A percentile compares a stretch with the other conserved stretches of the same genome.
Conservation (phyloP, 2,329 filamentous ascomycete species). For the Verticillium isaacii region DNA sequence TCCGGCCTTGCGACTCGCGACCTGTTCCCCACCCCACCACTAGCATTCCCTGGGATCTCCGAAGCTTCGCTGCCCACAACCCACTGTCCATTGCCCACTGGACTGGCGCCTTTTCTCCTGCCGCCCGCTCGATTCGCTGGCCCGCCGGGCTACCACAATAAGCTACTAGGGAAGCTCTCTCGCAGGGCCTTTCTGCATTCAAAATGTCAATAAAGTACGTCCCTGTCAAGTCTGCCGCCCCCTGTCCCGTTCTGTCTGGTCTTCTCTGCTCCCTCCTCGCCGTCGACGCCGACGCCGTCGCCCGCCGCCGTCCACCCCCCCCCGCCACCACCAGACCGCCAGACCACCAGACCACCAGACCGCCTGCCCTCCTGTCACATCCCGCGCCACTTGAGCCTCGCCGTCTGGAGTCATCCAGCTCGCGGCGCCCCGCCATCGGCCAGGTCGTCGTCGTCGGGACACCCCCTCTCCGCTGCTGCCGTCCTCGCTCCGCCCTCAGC, state of each 20-base stretch:
- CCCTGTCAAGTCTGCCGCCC: constrained; percentile 3
- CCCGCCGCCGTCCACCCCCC: neutral
- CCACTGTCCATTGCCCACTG: neutral
- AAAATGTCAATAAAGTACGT: constrained; percentile 53
- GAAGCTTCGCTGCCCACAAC: constrained; percentile 13
- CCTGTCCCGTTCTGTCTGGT: constrained; percentile 10
- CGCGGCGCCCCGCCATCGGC: constrained; percentile 9
- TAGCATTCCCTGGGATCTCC: constrained; percentile 13
- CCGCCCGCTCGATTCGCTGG: constrained; percentile 13
- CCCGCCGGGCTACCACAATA: constrained; percentile 5
- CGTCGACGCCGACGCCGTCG: neutral
- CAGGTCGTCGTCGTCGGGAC: neutral
- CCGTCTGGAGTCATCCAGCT: constrained; percentile 1
- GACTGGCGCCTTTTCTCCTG: constrained; percentile 8
- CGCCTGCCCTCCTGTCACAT: constrained; percentile 2
- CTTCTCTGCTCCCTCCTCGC: neutral
- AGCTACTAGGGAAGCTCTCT: constrained; percentile 10
- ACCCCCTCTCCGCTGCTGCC: constrained; percentile 3
- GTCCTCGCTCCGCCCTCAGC: constrained; percentile 4
- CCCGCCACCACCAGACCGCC: neutral
- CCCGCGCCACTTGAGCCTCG: constrained; percentile 2
- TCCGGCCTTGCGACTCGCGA: constrained; percentile 4
- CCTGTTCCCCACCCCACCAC: constrained; percentile 14
- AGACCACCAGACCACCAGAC: too few relatives aligned
- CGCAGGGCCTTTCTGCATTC: constrained; percentile 9